Base-by-base conservation (phyloP, 169 alveolate species). In the Blepharisma undulans region DNA sequence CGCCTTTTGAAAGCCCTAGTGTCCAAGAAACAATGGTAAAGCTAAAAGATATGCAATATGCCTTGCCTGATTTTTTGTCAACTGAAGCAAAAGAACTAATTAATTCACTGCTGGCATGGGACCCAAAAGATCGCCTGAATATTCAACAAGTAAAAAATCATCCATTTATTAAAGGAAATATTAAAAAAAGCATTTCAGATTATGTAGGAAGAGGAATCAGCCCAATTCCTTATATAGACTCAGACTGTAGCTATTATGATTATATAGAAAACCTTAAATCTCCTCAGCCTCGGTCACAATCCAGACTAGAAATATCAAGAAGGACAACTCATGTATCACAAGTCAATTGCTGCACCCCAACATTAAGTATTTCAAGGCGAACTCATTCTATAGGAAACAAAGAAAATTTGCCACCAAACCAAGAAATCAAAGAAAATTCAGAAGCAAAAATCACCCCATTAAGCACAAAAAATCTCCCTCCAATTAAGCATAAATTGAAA, bases 1-100 rank as follows among this genome's bases (percentile, higher is more conserved):
- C 97, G 8, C 98, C 98, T 7, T 97, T 97, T 93, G 97, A 96
- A 92, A 93, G 94, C 48, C 92, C 93, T 21, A 92, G 86, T 85
- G 93, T 94, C 21, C 84, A 94, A 76, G 94, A 92, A 12, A 96
- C 98, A 8, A 88, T 95, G n/a, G 81, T 88, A 48, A 96, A 91
- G 82, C 90, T 95, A 0, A 92, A 93, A 87, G 79, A 72, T n/a
- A 94, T 93, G 22, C 87, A 90, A 19, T 94, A 84, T 84, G 80
- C 82, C 7, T 79, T 95, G 14, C 96, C 98, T 25, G 88, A 86
- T 21, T 74, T 80, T 21, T 66, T 91, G 14, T 87, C 95, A 30
- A 91, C 72, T 10, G 91, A 92, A 5, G 97, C 96, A 32, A 90
- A 93, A 84, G 96, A 95, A 82, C 86, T 96, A 84, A 92, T 96